These are phyloP conservation scores for Toxoplasma gondii DNA, from an alignment of 169 alveolate genomes.

Conservation along the genomic window DNA sequence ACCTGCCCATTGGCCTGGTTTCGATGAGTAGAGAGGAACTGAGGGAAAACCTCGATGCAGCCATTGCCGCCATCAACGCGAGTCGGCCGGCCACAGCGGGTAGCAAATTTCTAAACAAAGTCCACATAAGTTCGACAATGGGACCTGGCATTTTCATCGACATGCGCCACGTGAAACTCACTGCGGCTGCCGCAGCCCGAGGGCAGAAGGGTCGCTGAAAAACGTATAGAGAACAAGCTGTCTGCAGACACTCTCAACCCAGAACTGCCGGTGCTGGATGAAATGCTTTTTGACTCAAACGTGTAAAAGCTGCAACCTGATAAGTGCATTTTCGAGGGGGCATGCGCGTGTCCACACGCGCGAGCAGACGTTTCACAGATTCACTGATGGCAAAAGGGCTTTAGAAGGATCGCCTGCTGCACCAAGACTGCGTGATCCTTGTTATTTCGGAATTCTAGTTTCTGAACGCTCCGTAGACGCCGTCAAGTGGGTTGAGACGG, in stretches of 20 bases:
- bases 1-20: conserved; percentile 43
- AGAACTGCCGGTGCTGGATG: background rate
- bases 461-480: too few relatives aligned
- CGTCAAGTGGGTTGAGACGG: too few relatives aligned
- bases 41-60: conserved; percentile 27
- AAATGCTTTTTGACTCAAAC: too few relatives aligned
- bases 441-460: too few relatives aligned
- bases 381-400: too few relatives aligned
- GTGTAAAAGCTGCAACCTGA: too few relatives aligned
- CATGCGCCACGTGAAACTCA: background rate
- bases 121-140: conserved; percentile 40
- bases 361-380: too few relatives aligned
- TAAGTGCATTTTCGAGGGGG: too few relatives aligned
- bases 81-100: conserved; percentile 12
- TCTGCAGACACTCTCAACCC: background rate
- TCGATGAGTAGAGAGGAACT: conserved; percentile 1
- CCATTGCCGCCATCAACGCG: background rate
- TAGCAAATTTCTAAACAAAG: background rate
- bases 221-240: background rate
- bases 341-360: too few relatives aligned
- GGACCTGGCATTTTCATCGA: conserved; percentile 31
- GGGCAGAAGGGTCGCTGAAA: background rate
- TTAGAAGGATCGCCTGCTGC: too few relatives aligned
- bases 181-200: background rate
- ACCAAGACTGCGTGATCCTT: too few relatives aligned